Conservation (phyloP, 2,329 filamentous ascomycete species). For the Pestalotiopsis sp. region DNA sequence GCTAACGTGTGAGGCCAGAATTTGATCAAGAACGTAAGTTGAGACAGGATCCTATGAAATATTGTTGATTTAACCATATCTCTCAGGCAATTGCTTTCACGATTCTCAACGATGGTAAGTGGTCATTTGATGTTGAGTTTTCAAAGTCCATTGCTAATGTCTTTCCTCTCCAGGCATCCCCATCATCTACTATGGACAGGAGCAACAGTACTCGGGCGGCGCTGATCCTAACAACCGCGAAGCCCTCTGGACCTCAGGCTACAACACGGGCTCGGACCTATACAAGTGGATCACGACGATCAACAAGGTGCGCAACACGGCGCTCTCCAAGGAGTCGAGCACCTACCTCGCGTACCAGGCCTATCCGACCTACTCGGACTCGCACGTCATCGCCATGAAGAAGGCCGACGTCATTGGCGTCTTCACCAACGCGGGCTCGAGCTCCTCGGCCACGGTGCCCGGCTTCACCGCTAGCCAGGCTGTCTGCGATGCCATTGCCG, state of each 20-base stretch:
- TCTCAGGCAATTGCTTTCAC: conserved; percentile 49
- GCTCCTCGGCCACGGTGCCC: conserved; percentile 36
- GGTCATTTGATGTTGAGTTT: neutral
- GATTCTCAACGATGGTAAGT: conserved; percentile 49
- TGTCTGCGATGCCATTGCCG: conserved; percentile 46
- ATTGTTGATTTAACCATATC: neutral
- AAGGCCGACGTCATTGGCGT: conserved; percentile 47
- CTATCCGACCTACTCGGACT: conserved; percentile 40
- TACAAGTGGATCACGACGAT: conserved; percentile 48
- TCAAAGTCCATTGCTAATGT: neutral
- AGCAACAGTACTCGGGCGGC: conserved; percentile 53
- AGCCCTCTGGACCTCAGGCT: conserved; percentile 51
- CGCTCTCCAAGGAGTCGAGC: conserved; percentile 37
- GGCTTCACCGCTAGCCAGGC: conserved; percentile 37
- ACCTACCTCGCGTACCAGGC: conserved; percentile 43
- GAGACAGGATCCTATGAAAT: neutral
- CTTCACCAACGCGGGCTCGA: conserved; percentile 43
- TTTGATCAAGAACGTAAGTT: conserved; percentile 48
- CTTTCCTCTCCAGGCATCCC: conserved; percentile 45
- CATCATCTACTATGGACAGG: conserved; percentile 62
- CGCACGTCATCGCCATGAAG: conserved; percentile 45
- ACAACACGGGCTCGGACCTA: conserved; percentile 43
- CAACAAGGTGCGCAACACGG: conserved; percentile 53
- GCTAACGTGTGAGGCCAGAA: conserved; percentile 21
- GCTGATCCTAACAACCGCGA: conserved; percentile 50